These are phyloP conservation scores for Polychytrium aggregatum DNA, from an alignment of 192 early-diverging fungal genomes.

Conservation along the genomic window DNA sequence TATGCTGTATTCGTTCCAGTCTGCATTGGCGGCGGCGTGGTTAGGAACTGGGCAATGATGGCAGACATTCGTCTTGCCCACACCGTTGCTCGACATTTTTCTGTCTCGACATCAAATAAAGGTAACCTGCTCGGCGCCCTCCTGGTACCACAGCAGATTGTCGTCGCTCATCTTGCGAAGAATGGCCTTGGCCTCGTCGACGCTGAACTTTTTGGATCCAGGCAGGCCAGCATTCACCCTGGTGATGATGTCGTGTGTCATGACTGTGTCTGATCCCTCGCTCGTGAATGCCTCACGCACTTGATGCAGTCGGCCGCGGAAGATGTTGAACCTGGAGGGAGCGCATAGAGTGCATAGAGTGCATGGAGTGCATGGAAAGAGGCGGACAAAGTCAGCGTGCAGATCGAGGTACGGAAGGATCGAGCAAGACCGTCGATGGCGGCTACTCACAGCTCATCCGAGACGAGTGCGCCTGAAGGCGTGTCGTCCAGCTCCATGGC, in stretches of 20 bases:
- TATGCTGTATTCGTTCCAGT: too few species aligned
- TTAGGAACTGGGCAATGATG: too few species aligned
- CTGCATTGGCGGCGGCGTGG: too few species aligned
- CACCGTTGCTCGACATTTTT: too few species aligned
- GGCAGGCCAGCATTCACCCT: conserved; percentile 20
- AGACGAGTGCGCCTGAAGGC: too few species aligned
- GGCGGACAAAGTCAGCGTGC: not conserved
- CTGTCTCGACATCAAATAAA: conserved; percentile 35
- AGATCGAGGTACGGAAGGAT: not conserved
- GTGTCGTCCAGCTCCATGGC: too few species aligned
- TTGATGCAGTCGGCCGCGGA: conserved; percentile 9
- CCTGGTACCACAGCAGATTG: conserved; percentile 33
- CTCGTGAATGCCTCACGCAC: conserved; percentile 7
- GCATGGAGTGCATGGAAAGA: not conserved
- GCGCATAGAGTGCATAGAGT: too few species aligned
- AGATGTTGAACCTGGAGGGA: conserved; percentile 8
- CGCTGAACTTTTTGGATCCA: conserved; percentile 17
- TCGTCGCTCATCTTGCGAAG: conserved; percentile 20
- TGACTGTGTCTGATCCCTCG: conserved; percentile 9
- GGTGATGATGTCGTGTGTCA: conserved; percentile 22
- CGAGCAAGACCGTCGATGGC: not conserved
- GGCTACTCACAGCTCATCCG: too few species aligned
- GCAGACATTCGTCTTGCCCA: too few species aligned
- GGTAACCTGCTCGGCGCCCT: conserved; percentile 25
- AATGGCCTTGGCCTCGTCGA: conserved; percentile 13